Percentiles rank a stretch among this genome's conserved stretches.
These are phyloP conservation scores for Sclerotinia borealis DNA, from an alignment of 2,329 filamentous ascomycete genomes.

Conservation along the genomic window DNA sequence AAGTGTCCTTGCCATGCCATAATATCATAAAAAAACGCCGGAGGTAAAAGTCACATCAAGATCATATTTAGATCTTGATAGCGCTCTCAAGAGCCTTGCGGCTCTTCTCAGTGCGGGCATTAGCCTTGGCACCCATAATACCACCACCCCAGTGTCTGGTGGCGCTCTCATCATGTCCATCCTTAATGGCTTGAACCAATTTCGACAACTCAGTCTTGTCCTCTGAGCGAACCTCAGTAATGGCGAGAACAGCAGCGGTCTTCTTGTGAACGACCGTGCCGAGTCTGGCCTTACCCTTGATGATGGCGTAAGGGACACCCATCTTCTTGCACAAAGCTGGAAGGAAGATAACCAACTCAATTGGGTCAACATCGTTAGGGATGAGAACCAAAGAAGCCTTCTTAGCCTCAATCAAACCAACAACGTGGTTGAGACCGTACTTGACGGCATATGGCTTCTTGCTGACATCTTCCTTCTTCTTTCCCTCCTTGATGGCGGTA, in stretches of 20 bases:
- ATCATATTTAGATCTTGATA: constrained; percentile 82
- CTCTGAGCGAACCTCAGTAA: constrained; percentile 95
- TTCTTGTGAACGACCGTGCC: constrained; percentile 99
- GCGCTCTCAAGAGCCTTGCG: constrained; percentile 85
- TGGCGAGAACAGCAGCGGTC: constrained; percentile 92
- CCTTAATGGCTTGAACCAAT: constrained; percentile 93
- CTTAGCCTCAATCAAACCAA: constrained; percentile 98
- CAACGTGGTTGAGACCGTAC: constrained; percentile 99
- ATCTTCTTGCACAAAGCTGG: constrained; percentile 99
- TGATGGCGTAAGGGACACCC: constrained; percentile 97
- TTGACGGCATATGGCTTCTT: constrained; percentile 99
- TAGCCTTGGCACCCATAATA: constrained; percentile 97
- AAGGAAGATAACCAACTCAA: constrained; percentile 98
- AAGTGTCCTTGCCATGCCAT: constrained; percentile 30
- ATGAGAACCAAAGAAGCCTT: constrained; percentile 98
- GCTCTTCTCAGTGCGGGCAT: constrained; percentile 59
- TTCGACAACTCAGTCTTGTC: constrained; percentile 98
- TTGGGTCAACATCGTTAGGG: constrained; percentile 98
- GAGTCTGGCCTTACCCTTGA: constrained; percentile 99
- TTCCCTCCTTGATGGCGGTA: constrained; percentile 93
- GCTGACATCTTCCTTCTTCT: constrained; percentile 99
- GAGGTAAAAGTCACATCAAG: constrained; percentile 21
- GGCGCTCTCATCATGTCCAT: constrained; percentile 90
- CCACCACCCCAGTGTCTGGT: constrained; percentile 98
- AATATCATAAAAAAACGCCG: constrained; percentile 34